Percentiles rank a stretch among this genome's conserved stretches.
These are phyloP conservation scores for Garcileccinum viscosum DNA, from an alignment of 1,284 basidiomycete species.

Conservation along the genomic window DNA sequence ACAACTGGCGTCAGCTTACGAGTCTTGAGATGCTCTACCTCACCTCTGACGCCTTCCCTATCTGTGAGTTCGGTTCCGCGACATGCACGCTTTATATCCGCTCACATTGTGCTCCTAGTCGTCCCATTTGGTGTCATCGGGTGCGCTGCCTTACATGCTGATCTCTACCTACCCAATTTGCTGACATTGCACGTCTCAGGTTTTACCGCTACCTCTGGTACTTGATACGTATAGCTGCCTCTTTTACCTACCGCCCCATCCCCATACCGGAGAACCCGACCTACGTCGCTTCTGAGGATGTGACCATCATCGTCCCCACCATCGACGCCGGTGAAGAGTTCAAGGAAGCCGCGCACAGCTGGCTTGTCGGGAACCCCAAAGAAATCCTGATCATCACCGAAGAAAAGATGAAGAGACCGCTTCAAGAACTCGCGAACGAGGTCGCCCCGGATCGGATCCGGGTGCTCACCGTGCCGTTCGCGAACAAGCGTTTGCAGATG, in stretches of 20 bases:
- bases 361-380: slow-evolving; percentile 89
- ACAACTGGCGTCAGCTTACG: not conserved
- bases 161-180: not conserved
- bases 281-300: slow-evolving; percentile 75
- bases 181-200: slow-evolving; percentile 41
- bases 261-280: not conserved
- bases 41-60: not conserved
- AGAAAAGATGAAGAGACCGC: slow-evolving; percentile 63
- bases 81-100: not conserved
- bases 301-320: slow-evolving; percentile 90
- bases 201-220: slow-evolving; percentile 94
- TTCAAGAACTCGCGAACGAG: slow-evolving; percentile 85
- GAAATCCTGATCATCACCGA: slow-evolving; percentile 94
- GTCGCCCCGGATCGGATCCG: slow-evolving; percentile 86
- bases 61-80: not conserved
- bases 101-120: slow-evolving; percentile 52
- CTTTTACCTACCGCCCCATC: not conserved
- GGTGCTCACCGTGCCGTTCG: slow-evolving; percentile 88
- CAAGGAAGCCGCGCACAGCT: slow-evolving; percentile 87
- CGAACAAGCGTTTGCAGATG: slow-evolving; percentile 79
- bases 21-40: not conserved
- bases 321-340: slow-evolving; percentile 89
- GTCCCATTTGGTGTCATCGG: slow-evolving; percentile 91
- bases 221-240: slow-evolving; percentile 20
- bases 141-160: slow-evolving; percentile 48